Percentiles rank a stretch among this genome's conserved stretches.
Conservation (phyloP, 345 rosid genomes). For the Balakata baccata region DNA sequence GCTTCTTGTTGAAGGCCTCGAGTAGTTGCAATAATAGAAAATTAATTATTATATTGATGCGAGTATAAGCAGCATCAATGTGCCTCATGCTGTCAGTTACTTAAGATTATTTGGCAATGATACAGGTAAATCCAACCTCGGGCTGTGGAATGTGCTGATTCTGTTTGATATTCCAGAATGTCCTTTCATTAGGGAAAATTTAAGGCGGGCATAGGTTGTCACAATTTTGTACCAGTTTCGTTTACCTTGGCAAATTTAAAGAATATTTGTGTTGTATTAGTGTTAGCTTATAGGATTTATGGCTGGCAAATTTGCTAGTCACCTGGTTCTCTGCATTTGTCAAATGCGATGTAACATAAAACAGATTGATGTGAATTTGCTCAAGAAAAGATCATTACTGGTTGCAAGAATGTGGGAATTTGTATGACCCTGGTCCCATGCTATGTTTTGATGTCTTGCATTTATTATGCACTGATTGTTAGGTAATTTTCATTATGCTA, state of each 20-base stretch:
- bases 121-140: not conserved
- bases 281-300: constrained; percentile 23
- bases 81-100: constrained; percentile 6
- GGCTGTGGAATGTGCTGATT: constrained; percentile 11
- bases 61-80: constrained; percentile 6
- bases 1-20: not conserved
- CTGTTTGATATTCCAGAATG: constrained; percentile 2
- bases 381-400: not conserved
- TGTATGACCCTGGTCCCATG: too few species aligned
- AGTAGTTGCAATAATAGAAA: constrained; percentile 5
- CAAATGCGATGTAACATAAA: constrained; percentile 33
- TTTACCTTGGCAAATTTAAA: constrained; percentile 7
- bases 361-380: constrained; percentile 14
- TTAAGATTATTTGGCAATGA: constrained; percentile 14
- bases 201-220: constrained; percentile 15
- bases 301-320: constrained; percentile 13
- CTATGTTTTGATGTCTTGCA: too few species aligned
- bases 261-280: constrained; percentile 29
- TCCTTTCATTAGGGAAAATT: not conserved
- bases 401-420: too few species aligned
- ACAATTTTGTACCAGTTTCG: constrained; percentile 41
- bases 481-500: too few species aligned
- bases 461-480: too few species aligned
- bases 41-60: constrained; percentile 16
- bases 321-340: constrained; percentile 7